Percentiles rank a stretch among this genome's conserved stretches.
Evolutionary conservation across 306 rosid species (phyloP).

Genomic region (Cucurbita maxima): DNA sequence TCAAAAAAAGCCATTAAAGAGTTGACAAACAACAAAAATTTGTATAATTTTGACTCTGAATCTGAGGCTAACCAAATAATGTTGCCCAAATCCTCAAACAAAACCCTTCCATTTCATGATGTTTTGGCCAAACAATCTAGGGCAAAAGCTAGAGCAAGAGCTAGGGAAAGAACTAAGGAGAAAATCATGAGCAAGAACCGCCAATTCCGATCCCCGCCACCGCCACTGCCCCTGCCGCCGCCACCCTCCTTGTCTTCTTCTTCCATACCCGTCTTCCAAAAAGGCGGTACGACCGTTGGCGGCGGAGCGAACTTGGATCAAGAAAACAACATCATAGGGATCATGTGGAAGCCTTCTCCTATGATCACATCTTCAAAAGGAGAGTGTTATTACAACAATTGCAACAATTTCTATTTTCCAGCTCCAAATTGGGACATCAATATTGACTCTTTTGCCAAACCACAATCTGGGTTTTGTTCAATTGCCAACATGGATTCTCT

Average conservation of each 20-base stretch:
- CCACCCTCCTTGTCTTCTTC: not conserved
- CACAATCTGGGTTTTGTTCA: constrained; percentile 18
- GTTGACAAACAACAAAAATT: constrained; percentile 4
- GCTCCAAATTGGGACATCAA: constrained; percentile 56
- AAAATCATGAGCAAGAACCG: constrained; percentile 14
- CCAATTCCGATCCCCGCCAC: not conserved
- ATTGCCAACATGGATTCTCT: constrained; percentile 14
- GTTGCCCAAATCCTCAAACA: constrained; percentile 2
- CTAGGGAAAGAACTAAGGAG: constrained; percentile 63
- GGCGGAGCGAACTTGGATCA: not conserved
- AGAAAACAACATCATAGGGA: constrained; percentile 5
- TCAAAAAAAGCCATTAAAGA: constrained; percentile 59
- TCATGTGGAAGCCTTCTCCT: constrained; percentile 11
- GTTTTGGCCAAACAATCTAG: constrained; percentile 43
- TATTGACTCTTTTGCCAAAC: constrained; percentile 5
- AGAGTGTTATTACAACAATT: constrained; percentile 14
- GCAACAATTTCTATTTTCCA: constrained; percentile 16
- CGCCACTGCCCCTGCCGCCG: not conserved
- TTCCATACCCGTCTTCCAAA: not conserved
- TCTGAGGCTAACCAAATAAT: not conserved
- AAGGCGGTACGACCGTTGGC: not conserved
- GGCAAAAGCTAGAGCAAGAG: constrained; percentile 76
- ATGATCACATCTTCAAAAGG: constrained; percentile 17
- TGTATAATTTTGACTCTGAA: too few relatives aligned
- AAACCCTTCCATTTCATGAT: constrained; percentile 3